Conservation (phyloP, 129 eudicot genomes). For the Flaveria bidentis region DNA sequence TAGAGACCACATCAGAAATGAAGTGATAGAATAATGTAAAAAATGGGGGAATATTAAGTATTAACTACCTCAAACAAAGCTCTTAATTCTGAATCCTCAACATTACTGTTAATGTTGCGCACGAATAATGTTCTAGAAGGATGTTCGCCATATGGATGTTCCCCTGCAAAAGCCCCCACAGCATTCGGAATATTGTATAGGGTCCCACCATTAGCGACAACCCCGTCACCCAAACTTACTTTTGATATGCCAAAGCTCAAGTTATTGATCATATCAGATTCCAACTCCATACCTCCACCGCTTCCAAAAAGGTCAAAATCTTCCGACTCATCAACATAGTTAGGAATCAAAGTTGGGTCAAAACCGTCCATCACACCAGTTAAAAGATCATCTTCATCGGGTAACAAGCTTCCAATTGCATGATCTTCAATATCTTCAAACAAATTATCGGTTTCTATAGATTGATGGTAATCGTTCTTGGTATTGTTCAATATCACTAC, state of each 20-base stretch:
- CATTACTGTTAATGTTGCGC: constrained; percentile 86
- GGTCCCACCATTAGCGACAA: constrained; percentile 44
- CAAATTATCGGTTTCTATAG: constrained; percentile 34
- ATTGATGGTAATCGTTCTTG: constrained; percentile 30
- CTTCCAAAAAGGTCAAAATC: constrained; percentile 84
- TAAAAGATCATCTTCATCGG: constrained; percentile 87
- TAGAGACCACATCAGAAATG: too few species aligned
- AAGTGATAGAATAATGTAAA: too few species aligned
- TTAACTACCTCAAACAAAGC: constrained; percentile 75
- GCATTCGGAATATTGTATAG: constrained; percentile 48
- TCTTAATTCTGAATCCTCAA: constrained; percentile 82
- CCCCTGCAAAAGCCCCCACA: constrained; percentile 66
- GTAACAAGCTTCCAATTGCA: constrained; percentile 60
- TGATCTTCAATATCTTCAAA: constrained; percentile 42
- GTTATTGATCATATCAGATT: constrained; percentile 52
- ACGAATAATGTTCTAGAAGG: constrained; percentile 95
- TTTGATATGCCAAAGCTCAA: constrained; percentile 45
- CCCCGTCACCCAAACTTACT: constrained; percentile 54
- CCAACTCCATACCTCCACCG: constrained; percentile 91
- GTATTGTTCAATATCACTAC: constrained; percentile 48
- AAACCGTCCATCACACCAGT: constrained; percentile 68
- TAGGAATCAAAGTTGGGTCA: constrained; percentile 44
- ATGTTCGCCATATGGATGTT: constrained; percentile 92
- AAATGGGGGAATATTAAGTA: neutral
- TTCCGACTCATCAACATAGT: constrained; percentile 58